Conservation (phyloP, 2,329 filamentous ascomycete species). For the Penicillium rolfsii region DNA sequence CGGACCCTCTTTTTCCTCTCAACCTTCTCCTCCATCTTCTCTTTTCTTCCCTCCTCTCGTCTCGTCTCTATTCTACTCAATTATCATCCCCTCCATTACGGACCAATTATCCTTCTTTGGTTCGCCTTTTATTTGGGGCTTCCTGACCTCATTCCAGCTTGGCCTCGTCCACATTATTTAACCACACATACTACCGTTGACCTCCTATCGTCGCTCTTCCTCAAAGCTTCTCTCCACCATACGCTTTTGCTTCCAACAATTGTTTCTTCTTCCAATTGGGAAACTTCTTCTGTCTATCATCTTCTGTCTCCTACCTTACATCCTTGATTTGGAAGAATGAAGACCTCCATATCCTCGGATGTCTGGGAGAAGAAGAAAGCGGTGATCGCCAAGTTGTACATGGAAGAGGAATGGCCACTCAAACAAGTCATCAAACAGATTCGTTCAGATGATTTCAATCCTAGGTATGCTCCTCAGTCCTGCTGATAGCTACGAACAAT, state of each 20-base stretch:
- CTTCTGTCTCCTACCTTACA: neutral
- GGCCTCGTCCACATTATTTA: neutral
- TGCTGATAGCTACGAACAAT: neutral
- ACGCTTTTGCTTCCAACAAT: neutral
- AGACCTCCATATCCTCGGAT: slow-evolving; percentile 48
- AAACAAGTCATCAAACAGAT: slow-evolving; percentile 52
- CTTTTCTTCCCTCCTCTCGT: neutral
- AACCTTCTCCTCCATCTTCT: neutral
- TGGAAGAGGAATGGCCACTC: slow-evolving; percentile 51
- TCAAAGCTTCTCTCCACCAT: neutral
- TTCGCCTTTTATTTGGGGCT: neutral
- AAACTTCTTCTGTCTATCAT: neutral
- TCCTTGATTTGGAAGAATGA: slow-evolving; percentile 35
- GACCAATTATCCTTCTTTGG: neutral
- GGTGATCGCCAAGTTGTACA: slow-evolving; percentile 47
- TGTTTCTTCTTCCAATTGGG: neutral
- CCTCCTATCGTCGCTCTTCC: neutral
- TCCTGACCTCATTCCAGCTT: neutral
- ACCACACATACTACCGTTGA: neutral
- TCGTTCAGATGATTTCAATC: slow-evolving; percentile 47
- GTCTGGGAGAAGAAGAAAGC: slow-evolving; percentile 50
- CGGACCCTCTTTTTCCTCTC: slow-evolving; percentile 9
- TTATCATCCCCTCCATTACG: neutral
- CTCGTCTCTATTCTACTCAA: neutral
- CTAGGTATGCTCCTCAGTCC: slow-evolving; percentile 40